Evolutionary conservation across 345 rosid genomes (phyloP).

Genomic region (Mercurialis annua): DNA sequence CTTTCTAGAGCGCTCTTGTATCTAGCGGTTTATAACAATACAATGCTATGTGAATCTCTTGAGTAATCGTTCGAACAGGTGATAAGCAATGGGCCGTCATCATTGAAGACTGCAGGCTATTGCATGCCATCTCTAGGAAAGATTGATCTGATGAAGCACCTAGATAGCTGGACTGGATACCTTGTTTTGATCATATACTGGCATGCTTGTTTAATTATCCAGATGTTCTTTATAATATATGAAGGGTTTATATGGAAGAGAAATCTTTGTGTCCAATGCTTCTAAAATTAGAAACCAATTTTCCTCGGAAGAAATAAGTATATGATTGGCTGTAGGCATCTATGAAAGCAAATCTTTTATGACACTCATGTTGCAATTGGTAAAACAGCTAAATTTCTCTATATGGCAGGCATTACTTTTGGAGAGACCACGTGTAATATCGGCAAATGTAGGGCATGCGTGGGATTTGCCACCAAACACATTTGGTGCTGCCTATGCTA

Average conservation of each 20-base stretch:
- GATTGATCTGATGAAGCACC: background rate
- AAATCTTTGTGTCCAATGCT: background rate
- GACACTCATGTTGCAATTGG: background rate
- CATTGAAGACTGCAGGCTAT: background rate
- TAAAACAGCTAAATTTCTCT: background rate
- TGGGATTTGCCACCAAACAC: conserved; percentile 72
- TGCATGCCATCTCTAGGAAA: background rate
- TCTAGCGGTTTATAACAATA: background rate
- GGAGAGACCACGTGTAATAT: conserved; percentile 66
- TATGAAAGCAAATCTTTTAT: background rate
- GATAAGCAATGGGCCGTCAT: background rate
- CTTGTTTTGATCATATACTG: background rate
- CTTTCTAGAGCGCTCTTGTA: background rate
- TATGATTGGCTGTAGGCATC: background rate
- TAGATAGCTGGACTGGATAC: conserved; percentile 2
- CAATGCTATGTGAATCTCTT: background rate
- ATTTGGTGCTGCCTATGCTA: conserved; percentile 83
- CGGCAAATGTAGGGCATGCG: conserved; percentile 55
- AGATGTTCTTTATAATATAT: background rate
- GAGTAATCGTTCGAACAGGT: background rate
- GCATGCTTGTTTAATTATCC: background rate
- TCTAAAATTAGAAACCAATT: background rate
- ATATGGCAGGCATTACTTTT: conserved; percentile 50
- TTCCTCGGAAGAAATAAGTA: no score
- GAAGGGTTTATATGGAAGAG: background rate